These are phyloP conservation scores for Aristolochia fimbriata DNA, from an alignment of 164 flowering plant species.

Conservation along the genomic window DNA sequence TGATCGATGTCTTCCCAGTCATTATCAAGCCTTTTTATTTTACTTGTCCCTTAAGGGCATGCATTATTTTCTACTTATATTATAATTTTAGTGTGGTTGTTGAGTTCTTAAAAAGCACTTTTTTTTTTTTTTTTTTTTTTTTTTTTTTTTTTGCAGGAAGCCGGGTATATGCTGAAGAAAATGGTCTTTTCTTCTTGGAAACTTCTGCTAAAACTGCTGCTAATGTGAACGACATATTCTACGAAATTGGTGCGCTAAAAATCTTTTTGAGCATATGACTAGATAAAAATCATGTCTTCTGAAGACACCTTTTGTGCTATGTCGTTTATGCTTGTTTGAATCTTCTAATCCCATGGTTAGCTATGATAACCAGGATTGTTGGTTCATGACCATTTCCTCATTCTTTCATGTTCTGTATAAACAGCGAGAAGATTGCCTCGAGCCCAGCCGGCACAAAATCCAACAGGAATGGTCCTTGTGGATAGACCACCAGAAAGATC, in stretches of 20 bases:
- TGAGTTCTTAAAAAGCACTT: neutral
- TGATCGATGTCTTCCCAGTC: no score
- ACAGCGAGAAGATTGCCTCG: constrained; percentile 67
- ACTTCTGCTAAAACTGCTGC: constrained; percentile 80
- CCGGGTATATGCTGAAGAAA: constrained; percentile 67
- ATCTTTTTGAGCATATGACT: no score
- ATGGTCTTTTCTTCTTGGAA: constrained; percentile 81
- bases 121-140: constrained; percentile 11
- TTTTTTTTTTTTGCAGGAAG: constrained; percentile 45
- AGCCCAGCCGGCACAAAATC: constrained; percentile 69
- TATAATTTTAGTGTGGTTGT: no score
- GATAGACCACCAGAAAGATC: constrained; percentile 58
- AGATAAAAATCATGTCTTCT: no score
- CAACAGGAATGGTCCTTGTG: constrained; percentile 73
- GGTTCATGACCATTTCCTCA: no score
- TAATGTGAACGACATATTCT: constrained; percentile 69
- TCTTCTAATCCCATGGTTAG: no score
- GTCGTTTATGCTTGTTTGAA: no score
- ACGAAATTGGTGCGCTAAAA: constrained; percentile 63
- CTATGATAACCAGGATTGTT: no score
- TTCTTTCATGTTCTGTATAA: constrained; percentile 5
- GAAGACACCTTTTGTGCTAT: no score
- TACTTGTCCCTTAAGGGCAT: no score
- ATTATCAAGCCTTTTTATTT: no score
- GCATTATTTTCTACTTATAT: no score